Base-by-base conservation (phyloP, 805 yeast genomes). In the Barnettozyma vustinii region DNA sequence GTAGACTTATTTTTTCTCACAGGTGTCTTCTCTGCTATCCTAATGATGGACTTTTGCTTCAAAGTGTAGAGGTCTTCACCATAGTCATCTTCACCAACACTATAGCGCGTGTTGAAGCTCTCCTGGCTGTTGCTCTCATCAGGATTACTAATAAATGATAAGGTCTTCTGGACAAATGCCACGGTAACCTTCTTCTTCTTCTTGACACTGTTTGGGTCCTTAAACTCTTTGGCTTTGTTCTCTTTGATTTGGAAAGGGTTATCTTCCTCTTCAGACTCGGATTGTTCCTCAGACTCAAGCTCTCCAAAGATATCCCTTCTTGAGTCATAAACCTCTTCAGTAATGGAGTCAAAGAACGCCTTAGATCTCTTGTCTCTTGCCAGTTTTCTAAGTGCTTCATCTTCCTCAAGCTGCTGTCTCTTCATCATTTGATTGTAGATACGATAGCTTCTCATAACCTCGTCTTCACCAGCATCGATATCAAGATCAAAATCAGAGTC, bases 401-500 rank as follows among this genome's bases (percentile, higher is more conserved):
- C 80, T 62, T 57, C 78, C 68, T 57, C 73, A 68, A 56, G 73
- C 71, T 63, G 82, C 81, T 47, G 70, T 60, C 55, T 70, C 68
- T 44, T 65, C 44, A 55, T 56, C 52, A 53, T 42, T 39, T 56
- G 59, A 36, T 57, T 56, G 46, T 56, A 58, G 12, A 56, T 43
- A 37, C 62, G 46, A 37, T 55, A 59, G 21, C 57, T 52, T 51
- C 60, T 56, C 47, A 75, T 79, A 48, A 72, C 63, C 46, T 78
- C 84, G 58, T 84, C 90, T 51, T 84, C 94, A 54, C 83, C 92
- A 52, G 83, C 90, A 61, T 87, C 83, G 40, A 84, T 66, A 55
- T 84, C 91, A 18, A 84, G 67, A 47, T 79, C 84, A 45, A 75
- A 71, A 3, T 78, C 76, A 40, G 73, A 77, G 4, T 71, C 73